Percentiles rank a stretch among this genome's conserved stretches.
Evolutionary conservation across 768 basidiomycete genomes (phyloP).

Genomic region (Mycena rebaudengoi): DNA sequence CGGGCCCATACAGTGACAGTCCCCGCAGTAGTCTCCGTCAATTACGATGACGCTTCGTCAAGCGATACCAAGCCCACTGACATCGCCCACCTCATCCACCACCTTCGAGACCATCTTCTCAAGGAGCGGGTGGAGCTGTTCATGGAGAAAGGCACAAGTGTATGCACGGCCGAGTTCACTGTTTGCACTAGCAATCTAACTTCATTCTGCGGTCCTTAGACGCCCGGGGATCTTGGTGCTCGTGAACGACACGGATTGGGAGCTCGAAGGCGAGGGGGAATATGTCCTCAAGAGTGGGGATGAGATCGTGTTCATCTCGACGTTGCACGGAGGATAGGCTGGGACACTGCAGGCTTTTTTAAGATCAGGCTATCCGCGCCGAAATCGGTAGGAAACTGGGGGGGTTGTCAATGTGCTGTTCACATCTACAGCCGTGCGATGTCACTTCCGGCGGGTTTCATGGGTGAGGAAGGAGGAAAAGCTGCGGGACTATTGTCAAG

Average conservation of each 20-base stretch:
- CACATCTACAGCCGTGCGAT: too few relatives aligned
- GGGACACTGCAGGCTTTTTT: too few relatives aligned
- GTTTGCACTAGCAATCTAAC: constrained; percentile 64
- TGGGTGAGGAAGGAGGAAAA: too few relatives aligned
- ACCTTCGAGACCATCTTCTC: constrained; percentile 80
- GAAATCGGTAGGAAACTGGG: too few relatives aligned
- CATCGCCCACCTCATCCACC: constrained; percentile 79
- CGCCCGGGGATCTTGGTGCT: constrained; percentile 96
- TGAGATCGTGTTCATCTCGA: constrained; percentile 96
- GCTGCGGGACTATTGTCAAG: too few relatives aligned
- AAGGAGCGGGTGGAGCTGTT: constrained; percentile 91
- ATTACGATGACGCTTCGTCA: constrained; percentile 37
- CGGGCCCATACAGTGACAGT: constrained; percentile 66
- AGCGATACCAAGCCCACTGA: constrained; percentile 57
- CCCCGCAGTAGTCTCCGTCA: constrained; percentile 52
- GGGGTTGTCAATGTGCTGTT: too few relatives aligned
- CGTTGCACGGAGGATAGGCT: constrained; percentile 88
- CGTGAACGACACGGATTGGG: constrained; percentile 98
- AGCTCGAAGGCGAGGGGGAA: constrained; percentile 92
- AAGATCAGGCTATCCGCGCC: too few relatives aligned
- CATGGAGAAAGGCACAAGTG: constrained; percentile 79
- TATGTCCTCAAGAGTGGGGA: constrained; percentile 82
- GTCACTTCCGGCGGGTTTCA: too few relatives aligned
- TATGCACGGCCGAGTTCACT: too few relatives aligned
- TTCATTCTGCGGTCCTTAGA: constrained; percentile 52